Base-by-base conservation (phyloP, 2,329 filamentous ascomycete species). In the Microcera coccophila region DNA sequence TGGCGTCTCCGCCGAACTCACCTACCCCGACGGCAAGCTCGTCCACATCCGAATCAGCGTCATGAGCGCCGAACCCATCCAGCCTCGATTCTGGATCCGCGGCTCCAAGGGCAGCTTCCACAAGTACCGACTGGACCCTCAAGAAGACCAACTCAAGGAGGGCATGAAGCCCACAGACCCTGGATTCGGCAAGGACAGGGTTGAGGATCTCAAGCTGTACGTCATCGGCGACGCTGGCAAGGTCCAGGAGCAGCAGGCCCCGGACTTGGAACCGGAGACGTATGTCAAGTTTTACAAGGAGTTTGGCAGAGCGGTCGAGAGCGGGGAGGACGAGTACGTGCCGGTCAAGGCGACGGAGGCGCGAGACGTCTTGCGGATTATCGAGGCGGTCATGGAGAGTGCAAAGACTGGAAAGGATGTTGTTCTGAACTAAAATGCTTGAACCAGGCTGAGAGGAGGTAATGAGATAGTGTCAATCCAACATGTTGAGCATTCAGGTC, bases 11-110 rank as follows among this genome's bases (percentile, higher is more conserved):
- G 78, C 85, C 5, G 64, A 89, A 53, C 67, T 91, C 39, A 78
- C 78, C 46, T 93, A 91, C 62, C 62, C 64, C 41, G 67, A 71
- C 31, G 82, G 81, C 5, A 66, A 84, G 49, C 62, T 88, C 35
- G 86, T 81, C 10, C 83, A 83, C 35, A 80, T 81, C 36, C 85
- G 87, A 61, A 84, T 83, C 44, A 79, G 76, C 32, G 78, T 85
- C 17, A 71, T 88, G 38, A 86, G 81, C 59, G 78, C 79, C 3
- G 86, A 90, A 65, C 71, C 70, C 18, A 71, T 78, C 48, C 87
- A 91, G 69, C 70, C 85, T 45, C 72, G 87, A 29, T 91, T 83
- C 71, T 90, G 87, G 86, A 73, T 90, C 9, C 73, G 86, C 19
- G 87, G 87, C 17, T 79, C 79, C 15, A 81, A 83, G 64, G 87